Percentiles rank a stretch among this genome's conserved stretches.
phyloP scores from a whole-genome alignment of 768 basidiomycete species.

The Mycena belliarum region DNA sequence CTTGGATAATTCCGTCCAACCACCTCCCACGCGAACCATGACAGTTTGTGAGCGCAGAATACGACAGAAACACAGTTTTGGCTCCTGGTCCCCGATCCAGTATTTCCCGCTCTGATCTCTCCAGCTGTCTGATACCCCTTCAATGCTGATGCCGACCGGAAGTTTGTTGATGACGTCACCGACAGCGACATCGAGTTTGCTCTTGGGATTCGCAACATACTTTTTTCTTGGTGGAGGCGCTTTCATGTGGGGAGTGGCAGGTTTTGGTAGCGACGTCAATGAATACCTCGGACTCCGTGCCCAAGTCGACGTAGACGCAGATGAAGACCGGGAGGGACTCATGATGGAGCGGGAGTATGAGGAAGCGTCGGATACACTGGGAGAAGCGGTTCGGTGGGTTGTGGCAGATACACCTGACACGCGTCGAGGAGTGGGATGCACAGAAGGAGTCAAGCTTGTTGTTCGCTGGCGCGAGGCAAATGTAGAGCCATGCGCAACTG shows the following conservation, averaged over 20 bases:
- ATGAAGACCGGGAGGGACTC: constrained; percentile 41
- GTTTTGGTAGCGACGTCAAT: constrained; percentile 44
- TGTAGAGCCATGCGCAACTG: constrained; percentile 63
- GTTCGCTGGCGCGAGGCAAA: constrained; percentile 87
- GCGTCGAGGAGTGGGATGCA: constrained; percentile 29
- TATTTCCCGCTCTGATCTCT: constrained; percentile 93
- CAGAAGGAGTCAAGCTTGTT: constrained; percentile 53
- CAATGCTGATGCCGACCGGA: constrained; percentile 79
- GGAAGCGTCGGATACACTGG: constrained; percentile 63
- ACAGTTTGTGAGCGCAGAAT: constrained; percentile 90
- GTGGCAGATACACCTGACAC: constrained; percentile 35
- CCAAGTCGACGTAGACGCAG: constrained; percentile 61
- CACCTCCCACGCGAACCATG: constrained; percentile 96
- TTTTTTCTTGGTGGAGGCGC: constrained; percentile 51
- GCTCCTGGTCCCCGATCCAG: constrained; percentile 92
- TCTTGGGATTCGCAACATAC: constrained; percentile 88
- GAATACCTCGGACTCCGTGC: constrained; percentile 69
- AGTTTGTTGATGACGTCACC: constrained; percentile 90
- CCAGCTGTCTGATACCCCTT: constrained; percentile 83
- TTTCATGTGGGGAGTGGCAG: constrained; percentile 50
- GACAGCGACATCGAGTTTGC: constrained; percentile 89
- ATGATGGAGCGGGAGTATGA: constrained; percentile 46
- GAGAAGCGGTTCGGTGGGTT: constrained; percentile 51
- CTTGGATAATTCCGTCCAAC: constrained; percentile 92
- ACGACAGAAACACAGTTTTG: constrained; percentile 88